Percentiles rank a stretch among this genome's conserved stretches.
These are phyloP conservation scores for Gloeostereum incarnatum DNA, from an alignment of 768 basidiomycete species.

Conservation along the genomic window DNA sequence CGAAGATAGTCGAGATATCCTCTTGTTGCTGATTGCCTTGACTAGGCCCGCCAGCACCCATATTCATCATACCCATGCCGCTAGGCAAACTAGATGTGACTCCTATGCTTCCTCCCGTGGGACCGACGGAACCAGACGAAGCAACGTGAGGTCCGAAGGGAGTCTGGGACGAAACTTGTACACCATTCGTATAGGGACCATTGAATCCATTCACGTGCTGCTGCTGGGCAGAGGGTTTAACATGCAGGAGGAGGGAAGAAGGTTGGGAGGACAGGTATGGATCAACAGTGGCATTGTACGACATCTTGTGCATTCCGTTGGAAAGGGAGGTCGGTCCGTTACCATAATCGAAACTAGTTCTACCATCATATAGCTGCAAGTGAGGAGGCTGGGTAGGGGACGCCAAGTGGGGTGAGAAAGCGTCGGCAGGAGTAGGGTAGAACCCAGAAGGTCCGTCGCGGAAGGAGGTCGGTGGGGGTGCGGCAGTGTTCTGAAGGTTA, in stretches of 20 bases:
- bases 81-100: no score
- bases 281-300: slow-evolving; percentile 19
- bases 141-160: slow-evolving; percentile 67
- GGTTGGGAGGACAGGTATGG: slow-evolving; percentile 19
- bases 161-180: slow-evolving; percentile 61
- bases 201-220: slow-evolving; percentile 10
- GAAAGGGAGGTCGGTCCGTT: slow-evolving; percentile 16
- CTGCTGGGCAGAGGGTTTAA: slow-evolving; percentile 16
- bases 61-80: slow-evolving; percentile 4
- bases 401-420: slow-evolving; percentile 25
- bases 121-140: slow-evolving; percentile 13
- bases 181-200: slow-evolving; percentile 20
- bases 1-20: slow-evolving; percentile 95
- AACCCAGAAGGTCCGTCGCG: slow-evolving; percentile 21
- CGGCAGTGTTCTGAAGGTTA: slow-evolving; percentile 7
- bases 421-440: slow-evolving; percentile 22
- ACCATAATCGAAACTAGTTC: slow-evolving; percentile 22
- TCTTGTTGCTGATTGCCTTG: slow-evolving; percentile 36
- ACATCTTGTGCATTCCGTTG: slow-evolving; percentile 12
- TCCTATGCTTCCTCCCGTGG: no score
- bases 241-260: slow-evolving; percentile 13
- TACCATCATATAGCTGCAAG: slow-evolving; percentile 25
- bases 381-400: slow-evolving; percentile 31
- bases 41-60: slow-evolving; percentile 5
- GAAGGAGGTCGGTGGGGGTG: slow-evolving; percentile 21